A percentile compares a stretch with the other conserved stretches of the same genome.
Conservation (phyloP, 495 filamentous ascomycete species). For the Penicillium turbatum region DNA sequence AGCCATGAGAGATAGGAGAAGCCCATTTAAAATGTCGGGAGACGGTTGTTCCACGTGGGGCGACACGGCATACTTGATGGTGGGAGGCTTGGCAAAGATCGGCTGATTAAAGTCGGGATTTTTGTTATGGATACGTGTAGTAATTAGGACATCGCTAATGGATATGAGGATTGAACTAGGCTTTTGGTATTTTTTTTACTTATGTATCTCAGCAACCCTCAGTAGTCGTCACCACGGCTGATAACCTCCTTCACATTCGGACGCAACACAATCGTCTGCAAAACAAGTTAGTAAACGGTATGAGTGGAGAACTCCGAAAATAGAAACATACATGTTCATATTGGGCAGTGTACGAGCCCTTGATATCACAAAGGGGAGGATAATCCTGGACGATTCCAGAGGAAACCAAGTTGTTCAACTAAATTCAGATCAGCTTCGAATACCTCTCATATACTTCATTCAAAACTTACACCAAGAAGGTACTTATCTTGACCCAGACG, state of each 20-base stretch:
- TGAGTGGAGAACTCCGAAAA: not conserved
- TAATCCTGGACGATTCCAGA: constrained; percentile 86
- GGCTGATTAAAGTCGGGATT: not conserved
- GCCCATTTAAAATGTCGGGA: constrained; percentile 19
- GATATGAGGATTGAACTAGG: not conserved
- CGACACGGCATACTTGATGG: constrained; percentile 27
- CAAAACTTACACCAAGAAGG: constrained; percentile 64
- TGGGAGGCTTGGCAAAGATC: constrained; percentile 15
- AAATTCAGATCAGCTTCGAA: constrained; percentile 23
- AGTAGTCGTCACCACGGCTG: constrained; percentile 89
- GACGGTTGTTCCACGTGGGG: constrained; percentile 39
- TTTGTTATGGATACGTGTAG: not conserved
- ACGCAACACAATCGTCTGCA: constrained; percentile 77
- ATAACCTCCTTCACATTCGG: constrained; percentile 91
- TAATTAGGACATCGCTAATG: constrained; percentile 2
- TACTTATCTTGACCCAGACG: constrained; percentile 85
- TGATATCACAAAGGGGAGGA: constrained; percentile 83
- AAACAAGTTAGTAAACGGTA: constrained; percentile 21
- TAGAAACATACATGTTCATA: constrained; percentile 72
- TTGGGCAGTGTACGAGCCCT: constrained; percentile 93
- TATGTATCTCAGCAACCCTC: constrained; percentile 17
- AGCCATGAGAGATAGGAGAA: constrained; percentile 12
- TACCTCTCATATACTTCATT: not conserved
- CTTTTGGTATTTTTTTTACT: constrained; percentile 7
- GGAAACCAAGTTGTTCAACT: constrained; percentile 85